These are phyloP conservation scores for Microthyrium microscopicum DNA, from an alignment of 2,329 filamentous ascomycete genomes.

Conservation along the genomic window DNA sequence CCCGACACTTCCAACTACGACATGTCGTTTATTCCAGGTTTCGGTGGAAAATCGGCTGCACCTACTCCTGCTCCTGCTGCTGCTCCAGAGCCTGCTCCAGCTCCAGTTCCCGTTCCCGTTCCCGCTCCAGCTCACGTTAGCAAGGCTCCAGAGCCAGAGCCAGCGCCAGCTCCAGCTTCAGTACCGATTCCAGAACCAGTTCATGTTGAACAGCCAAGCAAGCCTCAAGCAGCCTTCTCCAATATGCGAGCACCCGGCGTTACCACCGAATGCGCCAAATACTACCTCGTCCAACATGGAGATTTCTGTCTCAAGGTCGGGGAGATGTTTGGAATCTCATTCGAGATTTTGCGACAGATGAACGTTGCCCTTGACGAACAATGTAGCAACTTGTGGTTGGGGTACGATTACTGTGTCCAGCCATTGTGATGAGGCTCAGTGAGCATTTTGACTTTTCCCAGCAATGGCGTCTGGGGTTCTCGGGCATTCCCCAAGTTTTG, in stretches of 20 bases:
- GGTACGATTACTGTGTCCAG: constrained; percentile 19
- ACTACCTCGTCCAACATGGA: constrained; percentile 17
- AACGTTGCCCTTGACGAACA: constrained; percentile 17
- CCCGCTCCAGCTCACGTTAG: constrained; percentile 5
- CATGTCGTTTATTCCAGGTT: too few species aligned
- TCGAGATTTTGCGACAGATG: constrained; percentile 14
- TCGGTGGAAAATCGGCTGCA: too few species aligned
- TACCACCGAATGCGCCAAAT: constrained; percentile 14
- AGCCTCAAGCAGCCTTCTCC: background rate
- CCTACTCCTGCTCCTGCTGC: background rate
- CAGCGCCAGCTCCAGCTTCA: background rate
- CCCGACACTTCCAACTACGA: background rate
- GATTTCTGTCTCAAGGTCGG: constrained; percentile 18
- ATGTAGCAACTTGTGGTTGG: constrained; percentile 22
- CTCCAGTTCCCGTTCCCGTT: constrained; percentile 4
- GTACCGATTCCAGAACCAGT: background rate
- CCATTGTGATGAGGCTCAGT: background rate
- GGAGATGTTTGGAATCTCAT: constrained; percentile 13
- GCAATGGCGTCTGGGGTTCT: too few species aligned
- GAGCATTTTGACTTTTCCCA: too few species aligned
- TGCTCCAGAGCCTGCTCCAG: constrained; percentile 2
- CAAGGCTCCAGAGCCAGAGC: background rate
- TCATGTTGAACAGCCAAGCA: background rate
- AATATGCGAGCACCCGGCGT: constrained; percentile 7
- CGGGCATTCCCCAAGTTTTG: too few species aligned